Conservation (phyloP, 2,329 filamentous ascomycete species). For the Microsporum audouinii region DNA sequence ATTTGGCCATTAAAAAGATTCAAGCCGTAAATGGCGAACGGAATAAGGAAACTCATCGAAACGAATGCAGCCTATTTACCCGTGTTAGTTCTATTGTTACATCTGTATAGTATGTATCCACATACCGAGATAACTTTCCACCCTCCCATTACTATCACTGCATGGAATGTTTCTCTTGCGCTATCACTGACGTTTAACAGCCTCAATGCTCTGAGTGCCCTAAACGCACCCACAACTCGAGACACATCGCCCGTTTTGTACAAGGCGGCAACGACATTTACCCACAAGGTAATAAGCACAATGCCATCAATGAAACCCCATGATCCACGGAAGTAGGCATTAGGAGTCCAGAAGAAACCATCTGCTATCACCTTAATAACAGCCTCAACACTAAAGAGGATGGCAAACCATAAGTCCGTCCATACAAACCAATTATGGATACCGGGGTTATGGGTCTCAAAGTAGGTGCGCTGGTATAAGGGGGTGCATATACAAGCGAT, state of each 20-base stretch:
- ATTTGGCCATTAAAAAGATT: conserved; percentile 85
- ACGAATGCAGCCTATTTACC: conserved; percentile 62
- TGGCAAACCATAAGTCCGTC: conserved; percentile 79
- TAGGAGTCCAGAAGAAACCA: conserved; percentile 91
- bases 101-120: conserved; percentile 12
- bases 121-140: conserved; percentile 82
- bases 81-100: neutral
- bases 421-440: conserved; percentile 85
- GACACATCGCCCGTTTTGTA: conserved; percentile 74
- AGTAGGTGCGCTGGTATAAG: conserved; percentile 83
- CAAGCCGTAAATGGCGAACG: conserved; percentile 90
- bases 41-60: conserved; percentile 83
- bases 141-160: conserved; percentile 82
- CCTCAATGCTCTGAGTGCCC: conserved; percentile 81
- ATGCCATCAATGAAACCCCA: conserved; percentile 95
- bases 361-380: conserved; percentile 89
- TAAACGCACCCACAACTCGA: conserved; percentile 88
- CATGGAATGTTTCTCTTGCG: conserved; percentile 91
- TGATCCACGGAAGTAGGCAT: conserved; percentile 89
- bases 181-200: conserved; percentile 94
- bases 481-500: conserved; percentile 91
- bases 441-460: conserved; percentile 48
- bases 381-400: conserved; percentile 76
- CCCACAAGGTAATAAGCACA: conserved; percentile 86
- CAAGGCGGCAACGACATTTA: conserved; percentile 78